A percentile compares a stretch with the other conserved stretches of the same genome.
Conservation (phyloP, 1,284 basidiomycete genomes). For the Takashimella tepidaria region DNA sequence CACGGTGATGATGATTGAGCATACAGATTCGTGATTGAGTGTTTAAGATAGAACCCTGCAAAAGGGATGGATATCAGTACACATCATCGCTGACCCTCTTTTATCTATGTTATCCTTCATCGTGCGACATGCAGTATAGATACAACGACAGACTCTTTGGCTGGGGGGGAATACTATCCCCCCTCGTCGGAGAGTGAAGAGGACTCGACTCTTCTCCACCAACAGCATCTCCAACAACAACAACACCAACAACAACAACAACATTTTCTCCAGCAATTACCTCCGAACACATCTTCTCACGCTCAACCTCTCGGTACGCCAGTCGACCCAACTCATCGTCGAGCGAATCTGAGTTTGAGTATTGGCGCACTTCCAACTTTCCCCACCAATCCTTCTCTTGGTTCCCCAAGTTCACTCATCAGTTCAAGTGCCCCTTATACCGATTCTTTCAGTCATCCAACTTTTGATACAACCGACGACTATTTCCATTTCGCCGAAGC, state of each 20-base stretch:
- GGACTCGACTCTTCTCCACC: conserved; percentile 13
- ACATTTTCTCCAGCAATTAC: neutral
- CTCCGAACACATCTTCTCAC: neutral
- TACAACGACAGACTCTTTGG: conserved; percentile 34
- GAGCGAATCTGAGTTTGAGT: conserved; percentile 38
- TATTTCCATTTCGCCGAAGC: conserved; percentile 38
- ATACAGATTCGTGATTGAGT: too few species aligned
- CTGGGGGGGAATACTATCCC: conserved; percentile 41
- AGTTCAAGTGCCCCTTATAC: conserved; percentile 36
- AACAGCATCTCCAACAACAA: neutral
- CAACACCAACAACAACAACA: neutral
- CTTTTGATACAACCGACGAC: conserved; percentile 25
- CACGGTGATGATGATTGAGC: neutral
- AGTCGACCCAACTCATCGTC: conserved; percentile 4
- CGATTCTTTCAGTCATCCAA: conserved; percentile 22
- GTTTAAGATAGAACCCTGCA: too few species aligned
- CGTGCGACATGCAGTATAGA: conserved; percentile 29
- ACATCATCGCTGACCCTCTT: too few species aligned
- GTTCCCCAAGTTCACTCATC: conserved; percentile 33
- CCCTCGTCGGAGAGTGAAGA: conserved; percentile 28
- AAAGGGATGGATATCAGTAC: too few species aligned
- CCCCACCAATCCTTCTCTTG: conserved; percentile 11
- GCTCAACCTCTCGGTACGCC: neutral
- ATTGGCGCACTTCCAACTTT: conserved; percentile 24
- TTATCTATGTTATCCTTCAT: too few species aligned